These are phyloP conservation scores for Talaromyces rugulosus DNA, from an alignment of 2,329 filamentous ascomycete species.

Conservation along the genomic window DNA sequence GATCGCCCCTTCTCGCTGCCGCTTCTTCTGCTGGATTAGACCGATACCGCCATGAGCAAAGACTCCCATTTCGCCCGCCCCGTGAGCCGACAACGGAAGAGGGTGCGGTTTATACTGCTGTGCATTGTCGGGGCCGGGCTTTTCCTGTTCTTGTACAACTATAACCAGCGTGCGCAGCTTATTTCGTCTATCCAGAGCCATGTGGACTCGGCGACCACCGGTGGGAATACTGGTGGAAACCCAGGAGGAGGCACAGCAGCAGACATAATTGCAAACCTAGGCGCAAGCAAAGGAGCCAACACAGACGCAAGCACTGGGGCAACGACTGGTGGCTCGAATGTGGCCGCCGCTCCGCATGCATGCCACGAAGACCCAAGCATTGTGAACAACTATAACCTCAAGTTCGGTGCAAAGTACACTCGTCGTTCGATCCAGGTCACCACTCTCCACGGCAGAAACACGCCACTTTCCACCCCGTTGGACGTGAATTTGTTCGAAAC, in stretches of 20 bases:
- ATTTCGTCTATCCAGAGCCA: not conserved
- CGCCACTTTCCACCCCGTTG: conserved; percentile 2
- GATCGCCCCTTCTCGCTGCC: not conserved
- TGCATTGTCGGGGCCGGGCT: conserved; percentile 5
- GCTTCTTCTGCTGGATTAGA: not conserved
- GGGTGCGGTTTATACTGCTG: conserved; percentile 5
- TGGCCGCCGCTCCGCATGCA: not conserved
- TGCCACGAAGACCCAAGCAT: conserved; percentile 7
- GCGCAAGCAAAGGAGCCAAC: not conserved
- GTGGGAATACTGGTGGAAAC: not conserved
- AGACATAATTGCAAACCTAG: not conserved
- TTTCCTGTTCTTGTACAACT: conserved; percentile 10
- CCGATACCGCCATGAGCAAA: conserved; percentile 6
- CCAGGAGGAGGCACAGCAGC: not conserved
- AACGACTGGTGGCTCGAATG: not conserved
- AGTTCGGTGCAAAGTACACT: conserved; percentile 4
- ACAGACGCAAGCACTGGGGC: not conserved
- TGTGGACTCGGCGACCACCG: not conserved
- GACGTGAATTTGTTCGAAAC: conserved; percentile 11
- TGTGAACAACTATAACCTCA: conserved; percentile 5
- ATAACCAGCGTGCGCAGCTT: conserved; percentile 5
- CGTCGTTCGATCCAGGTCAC: conserved; percentile 7
- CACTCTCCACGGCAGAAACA: conserved; percentile 6
- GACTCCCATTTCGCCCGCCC: conserved; percentile 8
- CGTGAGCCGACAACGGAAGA: conserved; percentile 8